Conservation (phyloP, 2,329 filamentous ascomycete species). For the Spiromastix sp. region DNA sequence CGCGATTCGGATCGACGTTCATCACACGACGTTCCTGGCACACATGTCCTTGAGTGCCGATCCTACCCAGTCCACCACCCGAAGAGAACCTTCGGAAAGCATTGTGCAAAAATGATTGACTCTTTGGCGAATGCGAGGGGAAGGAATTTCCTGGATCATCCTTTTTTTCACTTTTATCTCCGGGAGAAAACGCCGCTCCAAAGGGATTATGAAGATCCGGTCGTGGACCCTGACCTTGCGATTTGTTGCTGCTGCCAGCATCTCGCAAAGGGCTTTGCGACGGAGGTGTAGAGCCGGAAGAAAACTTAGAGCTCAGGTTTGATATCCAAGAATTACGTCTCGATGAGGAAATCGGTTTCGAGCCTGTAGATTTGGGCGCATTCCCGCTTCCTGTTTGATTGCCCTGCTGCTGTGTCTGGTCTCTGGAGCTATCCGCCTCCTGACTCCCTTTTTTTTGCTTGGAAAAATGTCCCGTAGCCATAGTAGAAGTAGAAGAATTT, state of each 20-base stretch:
- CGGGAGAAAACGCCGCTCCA: conserved; percentile 31
- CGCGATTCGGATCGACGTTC: conserved; percentile 72
- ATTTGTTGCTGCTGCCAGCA: conserved; percentile 18
- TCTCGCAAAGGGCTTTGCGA: conserved; percentile 25
- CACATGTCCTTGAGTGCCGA: conserved; percentile 53
- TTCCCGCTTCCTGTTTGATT: conserved; percentile 1
- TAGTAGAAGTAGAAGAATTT: no score
- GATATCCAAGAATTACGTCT: conserved; percentile 83
- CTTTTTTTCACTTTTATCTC: conserved; percentile 34
- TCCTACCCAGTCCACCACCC: conserved; percentile 40
- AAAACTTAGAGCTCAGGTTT: conserved; percentile 87
- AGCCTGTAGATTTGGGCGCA: conserved; percentile 6
- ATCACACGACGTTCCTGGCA: conserved; percentile 51
- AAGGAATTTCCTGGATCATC: conserved; percentile 23
- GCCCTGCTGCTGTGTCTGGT: no score
- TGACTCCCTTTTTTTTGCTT: not conserved
- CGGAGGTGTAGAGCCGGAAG: conserved; percentile 41
- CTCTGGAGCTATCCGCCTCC: no score
- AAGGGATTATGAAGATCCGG: conserved; percentile 32
- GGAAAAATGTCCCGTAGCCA: not conserved
- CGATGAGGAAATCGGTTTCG: conserved; percentile 23
- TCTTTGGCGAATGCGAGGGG: conserved; percentile 59
- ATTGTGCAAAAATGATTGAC: conserved; percentile 65
- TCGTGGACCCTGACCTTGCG: conserved; percentile 20
- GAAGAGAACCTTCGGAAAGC: conserved; percentile 74